phyloP scores from a whole-genome alignment of 2,329 filamentous ascomycete genomes.

The Mycocentrospora acerina region DNA sequence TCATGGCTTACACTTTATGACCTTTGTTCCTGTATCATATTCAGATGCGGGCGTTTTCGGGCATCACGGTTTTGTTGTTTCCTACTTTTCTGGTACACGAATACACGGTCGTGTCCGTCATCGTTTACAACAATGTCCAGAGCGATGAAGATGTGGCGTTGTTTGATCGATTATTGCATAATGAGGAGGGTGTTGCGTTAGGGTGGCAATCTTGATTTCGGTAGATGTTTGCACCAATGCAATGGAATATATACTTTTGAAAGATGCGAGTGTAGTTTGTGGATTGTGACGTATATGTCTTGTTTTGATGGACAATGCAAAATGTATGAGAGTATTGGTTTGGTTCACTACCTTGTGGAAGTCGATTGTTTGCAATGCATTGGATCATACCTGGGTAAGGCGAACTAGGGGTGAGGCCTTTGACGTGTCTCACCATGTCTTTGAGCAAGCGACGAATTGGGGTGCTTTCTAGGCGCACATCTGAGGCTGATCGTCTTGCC shows the following conservation, averaged over 20 bases:
- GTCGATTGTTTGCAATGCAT: too few species aligned
- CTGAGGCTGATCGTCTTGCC: too few species aligned
- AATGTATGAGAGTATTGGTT: too few species aligned
- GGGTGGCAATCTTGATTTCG: slow-evolving; percentile 9
- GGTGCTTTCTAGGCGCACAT: too few species aligned
- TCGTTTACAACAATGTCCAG: slow-evolving; percentile 6
- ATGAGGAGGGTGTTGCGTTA: slow-evolving; percentile 16
- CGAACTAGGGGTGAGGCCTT: too few species aligned
- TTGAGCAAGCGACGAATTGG: too few species aligned
- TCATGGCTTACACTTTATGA: background rate
- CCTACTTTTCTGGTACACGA: slow-evolving; percentile 14
- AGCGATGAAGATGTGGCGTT: slow-evolving; percentile 23
- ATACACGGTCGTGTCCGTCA: slow-evolving; percentile 11
- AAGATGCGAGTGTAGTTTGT: too few species aligned
- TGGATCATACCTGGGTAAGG: too few species aligned
- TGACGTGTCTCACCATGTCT: too few species aligned
- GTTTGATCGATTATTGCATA: slow-evolving; percentile 31
- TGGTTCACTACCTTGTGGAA: too few species aligned
- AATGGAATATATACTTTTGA: slow-evolving; percentile 6
- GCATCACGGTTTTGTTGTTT: slow-evolving; percentile 3
- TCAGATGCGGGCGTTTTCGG: slow-evolving; percentile 23
- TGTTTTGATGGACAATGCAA: slow-evolving; percentile 1
- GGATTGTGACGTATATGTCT: background rate
- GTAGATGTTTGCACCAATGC: slow-evolving; percentile 28
- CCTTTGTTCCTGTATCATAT: slow-evolving; percentile 32